Evolutionary conservation across 768 basidiomycete species (phyloP).

Genomic region (Macrolepiota dolichaula): DNA sequence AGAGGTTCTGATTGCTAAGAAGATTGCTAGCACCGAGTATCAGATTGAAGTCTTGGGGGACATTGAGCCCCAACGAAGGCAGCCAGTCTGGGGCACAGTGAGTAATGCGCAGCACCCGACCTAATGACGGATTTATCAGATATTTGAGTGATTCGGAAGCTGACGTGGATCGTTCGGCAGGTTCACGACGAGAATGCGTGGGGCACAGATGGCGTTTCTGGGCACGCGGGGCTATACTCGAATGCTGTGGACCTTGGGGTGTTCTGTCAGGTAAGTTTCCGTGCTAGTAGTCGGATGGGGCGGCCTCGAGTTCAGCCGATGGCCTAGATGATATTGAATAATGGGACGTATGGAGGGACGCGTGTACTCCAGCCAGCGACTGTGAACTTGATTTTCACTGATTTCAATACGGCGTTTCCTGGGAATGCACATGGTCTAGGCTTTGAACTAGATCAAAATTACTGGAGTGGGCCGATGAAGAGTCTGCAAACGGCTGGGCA

Average conservation of each 20-base stretch:
- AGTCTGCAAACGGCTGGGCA: slow-evolving; percentile 26
- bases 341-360: slow-evolving; percentile 23
- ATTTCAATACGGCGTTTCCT: slow-evolving; percentile 25
- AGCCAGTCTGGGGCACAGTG: slow-evolving; percentile 27
- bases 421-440: slow-evolving; percentile 24
- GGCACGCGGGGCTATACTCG: slow-evolving; percentile 26
- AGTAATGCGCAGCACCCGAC: neutral
- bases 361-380: slow-evolving; percentile 21
- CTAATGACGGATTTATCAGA: neutral
- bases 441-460: slow-evolving; percentile 25
- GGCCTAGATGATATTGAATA: slow-evolving; percentile 26
- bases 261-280: slow-evolving; percentile 22
- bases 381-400: slow-evolving; percentile 25
- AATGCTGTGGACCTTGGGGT: slow-evolving; percentile 23
- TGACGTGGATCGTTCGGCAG: slow-evolving; percentile 11
- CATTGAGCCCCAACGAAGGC: slow-evolving; percentile 19
- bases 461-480: slow-evolving; percentile 25
- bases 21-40: slow-evolving; percentile 20
- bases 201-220: slow-evolving; percentile 23
- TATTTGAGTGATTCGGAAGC: neutral
- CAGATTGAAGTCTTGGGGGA: slow-evolving; percentile 21
- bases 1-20: neutral
- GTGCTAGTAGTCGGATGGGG: neutral
- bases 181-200: slow-evolving; percentile 28
- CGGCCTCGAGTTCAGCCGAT: neutral